Percentiles rank a stretch among this genome's conserved stretches.
Evolutionary conservation across 176 grass and related monocot genomes (phyloP).

Genomic region (Rhynchospora breviuscula): DNA sequence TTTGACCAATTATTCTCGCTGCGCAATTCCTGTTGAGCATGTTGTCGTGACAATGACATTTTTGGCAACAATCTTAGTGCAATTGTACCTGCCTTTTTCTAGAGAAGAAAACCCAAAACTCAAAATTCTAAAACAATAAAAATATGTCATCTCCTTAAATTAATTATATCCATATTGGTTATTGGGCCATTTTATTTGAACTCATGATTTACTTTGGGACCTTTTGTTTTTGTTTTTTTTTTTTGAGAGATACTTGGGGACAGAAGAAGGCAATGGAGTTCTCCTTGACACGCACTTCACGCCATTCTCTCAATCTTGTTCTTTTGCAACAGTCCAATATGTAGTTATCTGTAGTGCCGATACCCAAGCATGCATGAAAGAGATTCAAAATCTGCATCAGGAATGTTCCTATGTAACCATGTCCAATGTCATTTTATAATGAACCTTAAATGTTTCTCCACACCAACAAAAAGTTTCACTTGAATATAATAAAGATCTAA

Average conservation of each 20-base stretch:
- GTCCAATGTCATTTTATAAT: neutral
- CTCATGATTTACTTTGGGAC: neutral
- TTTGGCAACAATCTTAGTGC: constrained; percentile 1
- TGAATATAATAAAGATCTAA: neutral
- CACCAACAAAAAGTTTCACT: neutral
- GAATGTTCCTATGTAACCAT: neutral
- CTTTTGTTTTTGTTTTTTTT: too few relatives aligned
- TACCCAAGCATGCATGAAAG: neutral
- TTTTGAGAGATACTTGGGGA: too few relatives aligned
- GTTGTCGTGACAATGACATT: neutral
- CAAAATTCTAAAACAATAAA: neutral
- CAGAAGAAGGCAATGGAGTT: neutral
- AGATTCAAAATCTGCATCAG: neutral
- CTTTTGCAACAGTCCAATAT: neutral
- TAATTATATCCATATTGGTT: neutral
- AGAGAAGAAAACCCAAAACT: neutral
- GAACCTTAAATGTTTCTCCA: neutral
- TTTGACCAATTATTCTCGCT: neutral
- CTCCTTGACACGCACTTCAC: neutral
- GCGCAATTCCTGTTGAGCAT: neutral
- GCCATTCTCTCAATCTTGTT: neutral
- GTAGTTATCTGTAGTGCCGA: neutral
- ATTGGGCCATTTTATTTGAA: neutral
- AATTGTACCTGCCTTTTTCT: neutral
- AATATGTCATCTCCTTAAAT: neutral